These are phyloP conservation scores for Phaeosphaeria sp. DNA, from an alignment of 2,329 filamentous ascomycete genomes.

Conservation along the genomic window DNA sequence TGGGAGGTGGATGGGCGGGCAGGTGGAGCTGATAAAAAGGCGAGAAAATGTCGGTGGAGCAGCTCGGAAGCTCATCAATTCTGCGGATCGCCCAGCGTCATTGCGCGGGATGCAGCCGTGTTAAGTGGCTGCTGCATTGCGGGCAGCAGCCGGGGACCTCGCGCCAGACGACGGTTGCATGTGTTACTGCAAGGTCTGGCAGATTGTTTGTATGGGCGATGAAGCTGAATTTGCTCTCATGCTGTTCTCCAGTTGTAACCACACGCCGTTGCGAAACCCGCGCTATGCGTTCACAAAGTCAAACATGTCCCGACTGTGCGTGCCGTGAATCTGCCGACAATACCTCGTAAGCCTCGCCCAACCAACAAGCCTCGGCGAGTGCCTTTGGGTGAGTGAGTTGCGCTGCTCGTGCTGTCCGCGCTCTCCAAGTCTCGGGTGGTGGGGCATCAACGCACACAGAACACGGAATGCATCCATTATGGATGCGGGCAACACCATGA, in stretches of 20 bases:
- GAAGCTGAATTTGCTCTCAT: too few relatives aligned
- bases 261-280: background rate
- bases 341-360: background rate
- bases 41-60: constrained; percentile 17
- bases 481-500: too few relatives aligned
- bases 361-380: background rate
- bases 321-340: background rate
- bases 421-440: background rate
- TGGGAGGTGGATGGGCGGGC: constrained; percentile 44
- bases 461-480: background rate
- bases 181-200: background rate
- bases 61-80: constrained; percentile 9
- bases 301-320: background rate
- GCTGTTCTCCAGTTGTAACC: too few relatives aligned
- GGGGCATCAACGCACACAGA: background rate
- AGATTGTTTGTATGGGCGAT: background rate
- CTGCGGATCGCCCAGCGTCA: constrained; percentile 10
- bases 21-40: constrained; percentile 37
- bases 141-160: constrained; percentile 1
- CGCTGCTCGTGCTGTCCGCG: background rate
- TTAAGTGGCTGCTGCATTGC: background rate
- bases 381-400: background rate
- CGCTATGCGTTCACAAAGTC: background rate
- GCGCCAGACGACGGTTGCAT: background rate
- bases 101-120: constrained; percentile 10